Evolutionary conservation across 225 moss, liverwort and hornwort genomes (phyloP).

Genomic region (Antitrichia curtipendula): DNA sequence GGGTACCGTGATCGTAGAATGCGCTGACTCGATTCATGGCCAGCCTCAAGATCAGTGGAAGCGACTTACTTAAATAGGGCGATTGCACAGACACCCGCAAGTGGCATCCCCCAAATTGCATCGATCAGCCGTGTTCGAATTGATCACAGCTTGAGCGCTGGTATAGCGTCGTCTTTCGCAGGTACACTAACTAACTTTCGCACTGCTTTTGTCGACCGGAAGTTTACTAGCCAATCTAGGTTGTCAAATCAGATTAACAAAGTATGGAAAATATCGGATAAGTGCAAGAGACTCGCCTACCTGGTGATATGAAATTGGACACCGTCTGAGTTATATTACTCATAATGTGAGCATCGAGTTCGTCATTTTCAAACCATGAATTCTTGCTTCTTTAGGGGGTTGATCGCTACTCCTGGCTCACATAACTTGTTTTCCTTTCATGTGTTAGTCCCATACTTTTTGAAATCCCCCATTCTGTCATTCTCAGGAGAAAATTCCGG

Average conservation of each 20-base stretch:
- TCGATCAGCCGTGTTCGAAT: background rate
- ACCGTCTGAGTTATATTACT: background rate
- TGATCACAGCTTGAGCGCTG: background rate
- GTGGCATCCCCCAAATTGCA: background rate
- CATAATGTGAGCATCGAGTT: background rate
- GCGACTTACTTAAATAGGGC: background rate
- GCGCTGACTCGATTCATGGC: conserved; percentile 5
- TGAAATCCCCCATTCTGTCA: background rate
- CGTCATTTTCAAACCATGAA: background rate
- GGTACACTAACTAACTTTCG: background rate
- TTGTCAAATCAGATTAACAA: background rate
- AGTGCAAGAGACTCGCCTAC: background rate
- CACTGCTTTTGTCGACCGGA: background rate
- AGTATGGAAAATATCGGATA: background rate
- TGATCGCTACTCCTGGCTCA: background rate
- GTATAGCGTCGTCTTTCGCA: background rate
- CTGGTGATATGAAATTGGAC: background rate
- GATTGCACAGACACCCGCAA: background rate
- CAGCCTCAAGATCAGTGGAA: background rate
- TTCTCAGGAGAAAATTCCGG: background rate
- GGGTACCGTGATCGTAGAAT: background rate
- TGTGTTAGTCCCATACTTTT: background rate
- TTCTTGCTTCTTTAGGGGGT: background rate
- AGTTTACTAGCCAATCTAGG: background rate
- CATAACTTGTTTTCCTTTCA: background rate